Percentiles rank a stretch among this genome's conserved stretches.
Conservation (phyloP, 345 rosid species). For the Cardamine resedifolia region DNA sequence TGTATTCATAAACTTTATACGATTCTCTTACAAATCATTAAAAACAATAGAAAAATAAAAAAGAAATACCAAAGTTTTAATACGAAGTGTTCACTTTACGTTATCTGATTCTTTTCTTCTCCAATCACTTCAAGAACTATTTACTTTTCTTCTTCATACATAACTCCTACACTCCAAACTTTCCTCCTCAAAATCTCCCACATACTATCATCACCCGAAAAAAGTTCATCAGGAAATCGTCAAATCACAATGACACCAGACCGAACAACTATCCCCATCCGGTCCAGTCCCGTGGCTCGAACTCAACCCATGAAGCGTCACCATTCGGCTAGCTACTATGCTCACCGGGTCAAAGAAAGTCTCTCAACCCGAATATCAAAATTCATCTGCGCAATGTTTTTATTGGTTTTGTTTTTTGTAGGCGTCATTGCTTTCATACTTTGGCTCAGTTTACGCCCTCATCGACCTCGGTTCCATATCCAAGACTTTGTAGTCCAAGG, state of each 20-base stretch:
- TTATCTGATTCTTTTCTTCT: constrained; percentile 52
- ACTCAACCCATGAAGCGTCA: constrained; percentile 39
- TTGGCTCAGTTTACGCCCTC: constrained; percentile 88
- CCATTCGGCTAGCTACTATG: constrained; percentile 56
- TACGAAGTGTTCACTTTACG: constrained; percentile 33
- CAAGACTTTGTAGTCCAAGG: constrained; percentile 53
- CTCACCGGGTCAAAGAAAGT: constrained; percentile 62
- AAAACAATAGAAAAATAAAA: background rate
- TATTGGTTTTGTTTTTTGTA: constrained; percentile 48
- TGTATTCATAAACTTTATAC: constrained; percentile 25
- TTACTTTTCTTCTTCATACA: constrained; percentile 32
- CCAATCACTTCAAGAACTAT: constrained; percentile 39
- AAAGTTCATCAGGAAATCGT: background rate
- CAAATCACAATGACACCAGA: constrained; percentile 25
- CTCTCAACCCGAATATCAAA: constrained; percentile 66
- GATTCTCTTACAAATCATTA: constrained; percentile 18
- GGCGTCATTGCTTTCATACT: constrained; percentile 61
- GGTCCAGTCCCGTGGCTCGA: background rate
- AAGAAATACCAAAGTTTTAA: background rate
- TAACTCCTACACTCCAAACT: constrained; percentile 5
- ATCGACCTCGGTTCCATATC: constrained; percentile 69
- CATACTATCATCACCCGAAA: background rate
- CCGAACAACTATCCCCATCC: constrained; percentile 35
- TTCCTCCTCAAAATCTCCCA: constrained; percentile 16
- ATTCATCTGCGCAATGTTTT: constrained; percentile 52